These are phyloP conservation scores for Lachancea cidri DNA, from an alignment of 805 yeast genomes.

Conservation along the genomic window DNA sequence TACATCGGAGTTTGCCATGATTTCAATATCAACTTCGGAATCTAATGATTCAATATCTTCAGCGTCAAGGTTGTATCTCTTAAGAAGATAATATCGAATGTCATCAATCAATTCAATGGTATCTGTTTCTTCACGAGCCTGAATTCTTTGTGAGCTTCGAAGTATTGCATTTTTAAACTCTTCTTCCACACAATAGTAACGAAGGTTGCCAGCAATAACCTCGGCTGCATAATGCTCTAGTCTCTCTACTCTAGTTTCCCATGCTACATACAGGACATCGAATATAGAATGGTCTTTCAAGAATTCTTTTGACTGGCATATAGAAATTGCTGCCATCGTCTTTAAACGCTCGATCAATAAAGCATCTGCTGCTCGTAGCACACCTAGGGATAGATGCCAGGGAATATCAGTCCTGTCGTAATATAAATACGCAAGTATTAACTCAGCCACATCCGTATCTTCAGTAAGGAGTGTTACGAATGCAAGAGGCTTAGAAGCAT, in stretches of 20 bases:
- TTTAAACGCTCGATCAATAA: conserved; percentile 58
- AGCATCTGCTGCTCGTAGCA: conserved; percentile 52
- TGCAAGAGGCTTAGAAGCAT: conserved; percentile 12
- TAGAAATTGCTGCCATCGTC: conserved; percentile 50
- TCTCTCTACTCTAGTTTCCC: conserved; percentile 62
- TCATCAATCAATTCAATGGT: conserved; percentile 78
- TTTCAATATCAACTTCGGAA: conserved; percentile 16
- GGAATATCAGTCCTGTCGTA: conserved; percentile 55
- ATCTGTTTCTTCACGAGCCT: conserved; percentile 64
- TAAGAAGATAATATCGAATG: conserved; percentile 54
- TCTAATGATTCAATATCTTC: conserved; percentile 25
- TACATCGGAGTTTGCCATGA: conserved; percentile 19
- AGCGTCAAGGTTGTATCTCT: conserved; percentile 27
- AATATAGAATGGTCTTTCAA: conserved; percentile 38
- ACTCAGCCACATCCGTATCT: conserved; percentile 40
- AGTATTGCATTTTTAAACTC: conserved; percentile 38
- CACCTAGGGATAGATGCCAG: conserved; percentile 46
- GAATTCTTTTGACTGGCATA: conserved; percentile 31
- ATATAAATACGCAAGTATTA: conserved; percentile 51
- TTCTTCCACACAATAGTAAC: conserved; percentile 32
- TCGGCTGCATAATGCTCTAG: conserved; percentile 61
- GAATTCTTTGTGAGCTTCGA: conserved; percentile 51
- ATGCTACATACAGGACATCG: conserved; percentile 57
- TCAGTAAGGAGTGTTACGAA: conserved; percentile 25
- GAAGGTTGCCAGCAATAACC: conserved; percentile 48